Percentiles rank a stretch among this genome's conserved stretches.
Conservation (phyloP, 1,284 basidiomycete genomes). For the Ceratobasidium sp. region DNA sequence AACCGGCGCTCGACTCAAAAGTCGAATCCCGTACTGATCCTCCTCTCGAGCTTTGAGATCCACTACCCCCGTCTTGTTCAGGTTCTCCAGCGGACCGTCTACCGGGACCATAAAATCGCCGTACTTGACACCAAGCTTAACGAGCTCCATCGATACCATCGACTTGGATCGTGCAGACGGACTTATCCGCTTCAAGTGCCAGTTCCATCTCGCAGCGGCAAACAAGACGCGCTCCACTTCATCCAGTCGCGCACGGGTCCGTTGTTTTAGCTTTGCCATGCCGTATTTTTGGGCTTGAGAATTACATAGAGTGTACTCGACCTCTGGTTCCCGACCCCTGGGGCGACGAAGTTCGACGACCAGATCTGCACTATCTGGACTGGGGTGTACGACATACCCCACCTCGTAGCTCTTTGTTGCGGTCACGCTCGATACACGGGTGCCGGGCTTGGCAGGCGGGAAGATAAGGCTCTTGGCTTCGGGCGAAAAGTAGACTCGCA, state of each 20-base stretch:
- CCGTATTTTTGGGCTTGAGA: constrained; percentile 3
- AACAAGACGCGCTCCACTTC: constrained; percentile 32
- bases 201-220: constrained; percentile 40
- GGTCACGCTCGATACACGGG: not conserved
- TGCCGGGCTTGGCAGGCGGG: not conserved
- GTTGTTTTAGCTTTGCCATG: not conserved
- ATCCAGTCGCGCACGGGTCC: constrained; percentile 20
- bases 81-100: constrained; percentile 56
- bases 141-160: constrained; percentile 12
- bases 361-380: constrained; percentile 33
- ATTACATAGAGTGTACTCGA: not conserved
- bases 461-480: constrained; percentile 30
- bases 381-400: constrained; percentile 15
- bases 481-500: constrained; percentile 30
- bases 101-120: constrained; percentile 50
- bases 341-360: constrained; percentile 8
- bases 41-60: constrained; percentile 57
- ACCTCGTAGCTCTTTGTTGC: not conserved
- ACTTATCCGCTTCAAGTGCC: constrained; percentile 63
- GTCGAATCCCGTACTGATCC: constrained; percentile 59
- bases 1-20: constrained; percentile 60
- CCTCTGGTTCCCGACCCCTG: not conserved
- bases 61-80: constrained; percentile 59
- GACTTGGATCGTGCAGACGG: constrained; percentile 48
- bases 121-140: constrained; percentile 48